Evolutionary conservation across 2,329 filamentous ascomycete species (phyloP).

Genomic region (Fusarium sp.): DNA sequence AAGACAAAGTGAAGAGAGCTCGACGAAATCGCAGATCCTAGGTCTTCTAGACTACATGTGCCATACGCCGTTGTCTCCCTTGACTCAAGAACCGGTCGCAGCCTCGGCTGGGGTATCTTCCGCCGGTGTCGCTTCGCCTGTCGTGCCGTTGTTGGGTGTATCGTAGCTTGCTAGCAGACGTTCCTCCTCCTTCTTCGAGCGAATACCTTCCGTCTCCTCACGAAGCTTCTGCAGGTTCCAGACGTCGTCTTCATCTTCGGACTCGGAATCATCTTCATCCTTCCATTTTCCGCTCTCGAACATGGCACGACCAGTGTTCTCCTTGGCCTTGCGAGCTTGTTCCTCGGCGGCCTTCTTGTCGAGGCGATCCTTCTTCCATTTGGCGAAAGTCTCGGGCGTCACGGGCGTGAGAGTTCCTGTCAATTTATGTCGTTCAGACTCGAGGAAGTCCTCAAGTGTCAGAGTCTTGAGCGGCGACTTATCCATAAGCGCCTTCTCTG

Average conservation of each 20-base stretch:
- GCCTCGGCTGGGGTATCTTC: constrained; percentile 37
- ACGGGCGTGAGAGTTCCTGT: constrained; percentile 93
- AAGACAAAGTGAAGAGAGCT: constrained; percentile 34
- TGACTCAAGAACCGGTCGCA: constrained; percentile 45
- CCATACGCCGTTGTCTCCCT: constrained; percentile 22
- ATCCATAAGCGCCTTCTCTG: constrained; percentile 95
- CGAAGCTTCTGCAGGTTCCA: constrained; percentile 89
- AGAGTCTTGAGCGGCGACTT: constrained; percentile 95
- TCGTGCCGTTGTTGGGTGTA: constrained; percentile 20
- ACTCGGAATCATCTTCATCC: constrained; percentile 72
- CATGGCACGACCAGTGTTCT: constrained; percentile 92
- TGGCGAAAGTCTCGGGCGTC: constrained; percentile 90
- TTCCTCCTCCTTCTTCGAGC: constrained; percentile 83
- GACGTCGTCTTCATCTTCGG: constrained; percentile 66
- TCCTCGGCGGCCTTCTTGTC: constrained; percentile 97
- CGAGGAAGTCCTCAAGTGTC: constrained; percentile 96
- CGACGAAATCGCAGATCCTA: constrained; percentile 44
- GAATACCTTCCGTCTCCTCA: constrained; percentile 83
- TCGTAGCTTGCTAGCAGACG: constrained; percentile 58
- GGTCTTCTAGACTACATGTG: constrained; percentile 42
- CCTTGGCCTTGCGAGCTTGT: constrained; percentile 89
- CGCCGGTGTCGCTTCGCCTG: constrained; percentile 31
- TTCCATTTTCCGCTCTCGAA: constrained; percentile 98
- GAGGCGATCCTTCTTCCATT: constrained; percentile 95
- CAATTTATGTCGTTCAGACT: constrained; percentile 95